Base-by-base conservation (phyloP, 768 basidiomycete species). In the Tremella mesenterica region DNA sequence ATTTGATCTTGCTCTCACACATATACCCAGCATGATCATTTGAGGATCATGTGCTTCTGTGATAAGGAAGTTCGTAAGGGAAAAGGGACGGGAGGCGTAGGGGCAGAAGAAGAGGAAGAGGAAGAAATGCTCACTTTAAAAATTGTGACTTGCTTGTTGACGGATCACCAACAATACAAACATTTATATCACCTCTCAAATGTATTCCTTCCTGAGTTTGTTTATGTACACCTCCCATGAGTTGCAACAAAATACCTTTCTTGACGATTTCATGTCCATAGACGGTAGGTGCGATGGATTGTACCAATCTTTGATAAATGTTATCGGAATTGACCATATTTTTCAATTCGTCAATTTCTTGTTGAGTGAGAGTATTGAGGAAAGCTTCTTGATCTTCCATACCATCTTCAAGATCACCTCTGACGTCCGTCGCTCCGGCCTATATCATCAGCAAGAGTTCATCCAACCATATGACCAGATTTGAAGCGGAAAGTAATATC, bases 261-360 rank as follows among this genome's bases (percentile, higher is more conserved):
- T 99, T 97, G 64, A 97, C 92, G 47, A 96, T 92, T 68, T 99
- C 95, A 69, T 97, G 95, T 1, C 95, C 95, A 65, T 96, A 97
- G 1, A 99, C 93, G 0, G 95, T 96, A 2, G 95, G 95, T 0
- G 95, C 95, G 57, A 97, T 93, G 65, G 87, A 90, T 65, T 85
- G 83, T 21, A 97, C 93, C 4, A 97, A 77, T 7, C 93, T 83
- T 23, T 86, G 83, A 72, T 97, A 99, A 61, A 99, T 97, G 70
- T 93, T 85, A 48, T 92, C 88, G 0, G 85, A 83, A 64, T 92
- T 81, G 61, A 96, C 88, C 95, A 97, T 99, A 31, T 79, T 79
- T 71, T 83, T 86, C 50, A 99, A 82, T 71, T 96, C 92, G 53
- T 96, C 90, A 58, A 93, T 86, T 71, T 99, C 95, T 7, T 89